Conservation (phyloP, 805 yeast genomes). For the Spathaspora sp. region DNA sequence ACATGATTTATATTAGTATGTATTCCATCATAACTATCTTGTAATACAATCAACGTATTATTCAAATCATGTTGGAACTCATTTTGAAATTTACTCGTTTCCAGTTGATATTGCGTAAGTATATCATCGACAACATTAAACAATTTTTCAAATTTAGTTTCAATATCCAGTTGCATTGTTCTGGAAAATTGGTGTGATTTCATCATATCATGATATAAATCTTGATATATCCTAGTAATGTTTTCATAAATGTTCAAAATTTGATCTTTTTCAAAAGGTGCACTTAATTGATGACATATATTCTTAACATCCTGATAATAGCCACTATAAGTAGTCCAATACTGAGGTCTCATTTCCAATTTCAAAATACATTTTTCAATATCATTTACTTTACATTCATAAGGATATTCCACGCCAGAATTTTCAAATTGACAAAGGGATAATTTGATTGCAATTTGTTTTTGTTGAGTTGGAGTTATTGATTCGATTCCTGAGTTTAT, state of each 20-base stretch:
- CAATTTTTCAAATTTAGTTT: slow-evolving; percentile 11
- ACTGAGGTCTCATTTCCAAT: slow-evolving; percentile 46
- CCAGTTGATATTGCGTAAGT: not conserved
- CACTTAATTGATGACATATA: slow-evolving; percentile 50
- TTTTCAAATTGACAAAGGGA: slow-evolving; percentile 55
- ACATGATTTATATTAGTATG: slow-evolving; percentile 6
- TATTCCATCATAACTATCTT: slow-evolving; percentile 4
- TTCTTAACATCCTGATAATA: slow-evolving; percentile 52
- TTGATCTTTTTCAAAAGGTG: slow-evolving; percentile 52
- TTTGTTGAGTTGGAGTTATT: slow-evolving; percentile 26
- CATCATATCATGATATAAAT: slow-evolving; percentile 8
- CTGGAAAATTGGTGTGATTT: slow-evolving; percentile 6
- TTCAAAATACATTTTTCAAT: slow-evolving; percentile 34
- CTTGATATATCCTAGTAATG: slow-evolving; percentile 30
- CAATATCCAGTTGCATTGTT: slow-evolving; percentile 6
- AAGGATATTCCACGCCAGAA: slow-evolving; percentile 36
- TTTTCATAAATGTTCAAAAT: slow-evolving; percentile 44
- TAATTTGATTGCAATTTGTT: slow-evolving; percentile 42
- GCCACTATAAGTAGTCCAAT: slow-evolving; percentile 76
- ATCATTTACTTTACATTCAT: slow-evolving; percentile 16
- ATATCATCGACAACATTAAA: slow-evolving; percentile 5
- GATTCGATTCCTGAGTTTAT: slow-evolving; percentile 36
- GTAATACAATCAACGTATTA: slow-evolving; percentile 3
- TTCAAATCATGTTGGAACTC: slow-evolving; percentile 3
- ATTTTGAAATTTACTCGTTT: slow-evolving; percentile 4